Base-by-base conservation (phyloP, 768 basidiomycete genomes). In the Tulasnella calospora region DNA sequence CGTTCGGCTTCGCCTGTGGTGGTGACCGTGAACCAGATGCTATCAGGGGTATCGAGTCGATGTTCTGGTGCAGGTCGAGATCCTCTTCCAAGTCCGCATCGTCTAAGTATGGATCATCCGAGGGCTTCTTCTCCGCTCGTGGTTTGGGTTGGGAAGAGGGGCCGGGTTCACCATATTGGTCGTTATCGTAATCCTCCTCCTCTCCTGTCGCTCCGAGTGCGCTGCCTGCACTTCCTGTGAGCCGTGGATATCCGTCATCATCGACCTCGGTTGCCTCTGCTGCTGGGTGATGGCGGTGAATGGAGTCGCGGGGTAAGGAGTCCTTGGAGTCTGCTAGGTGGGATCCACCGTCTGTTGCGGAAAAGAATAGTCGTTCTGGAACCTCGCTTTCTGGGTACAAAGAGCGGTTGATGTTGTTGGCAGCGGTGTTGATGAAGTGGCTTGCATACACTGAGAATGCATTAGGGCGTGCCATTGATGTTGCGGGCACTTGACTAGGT, bases 361-460 rank as follows among this genome's bases (percentile, higher is more conserved):
- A 94, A 87, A 92, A 95, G 87, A 95, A 95, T 84, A 95, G 89
- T 76, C 94, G 93, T 51, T 79, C 78, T 33, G 78, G 71, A 12
- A 47, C 36, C n/a, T 79, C 78, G 38, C 46, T 67, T 74, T 55
- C 70, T 0, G 71, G 70, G 90, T 90, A 30, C 89, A 88, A 55
- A 89, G 88, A 81, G 89, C 85, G 81, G 88, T 89, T 47, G 89
- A 86, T 78, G 83, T 82, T 38, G 80, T 82, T 77, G 86, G 86
- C 79, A 85, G 87, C 82, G 89, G 88, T 88, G 83, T 88, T 90
- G 83, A 94, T 86, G 83, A 93, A 94, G 81, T 93, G 92, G 67
- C 93, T 94, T 73, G 93, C 93, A 86, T 92, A 94, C 73, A 90
- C 89, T 81, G 92, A 91, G 84, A 94, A 94, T 47, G 92, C 67